Evolutionary conservation across 768 basidiomycete genomes (phyloP).

Genomic region (Phylloporus scabripes): DNA sequence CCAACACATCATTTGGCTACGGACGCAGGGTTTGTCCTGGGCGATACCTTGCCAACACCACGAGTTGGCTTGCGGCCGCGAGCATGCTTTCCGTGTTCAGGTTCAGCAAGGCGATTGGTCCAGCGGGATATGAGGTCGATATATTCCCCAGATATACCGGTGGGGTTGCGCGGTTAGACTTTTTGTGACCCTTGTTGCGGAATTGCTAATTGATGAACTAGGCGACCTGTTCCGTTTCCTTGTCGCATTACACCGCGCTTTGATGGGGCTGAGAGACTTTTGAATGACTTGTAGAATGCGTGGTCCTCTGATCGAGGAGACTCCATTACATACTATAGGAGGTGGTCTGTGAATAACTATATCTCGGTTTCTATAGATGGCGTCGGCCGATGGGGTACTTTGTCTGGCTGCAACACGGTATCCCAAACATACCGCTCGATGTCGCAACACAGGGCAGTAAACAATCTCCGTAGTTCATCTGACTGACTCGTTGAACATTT

Average conservation of each 20-base stretch:
- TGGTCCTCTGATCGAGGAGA: no score
- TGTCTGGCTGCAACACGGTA: no score
- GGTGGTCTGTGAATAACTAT: no score
- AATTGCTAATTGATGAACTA: background rate
- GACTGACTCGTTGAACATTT: no score
- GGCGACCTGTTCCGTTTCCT: constrained; percentile 13
- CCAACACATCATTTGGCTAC: constrained; percentile 30
- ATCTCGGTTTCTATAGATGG: no score
- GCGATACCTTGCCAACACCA: constrained; percentile 14
- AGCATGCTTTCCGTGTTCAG: constrained; percentile 18
- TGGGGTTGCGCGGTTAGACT: constrained; percentile 14
- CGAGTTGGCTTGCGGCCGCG: constrained; percentile 17
- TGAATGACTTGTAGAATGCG: background rate
- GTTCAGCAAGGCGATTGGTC: constrained; percentile 19
- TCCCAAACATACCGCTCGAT: no score
- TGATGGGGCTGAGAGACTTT: constrained; percentile 15
- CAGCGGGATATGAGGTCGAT: constrained; percentile 20
- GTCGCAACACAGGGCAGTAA: no score
- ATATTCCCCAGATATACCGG: constrained; percentile 17
- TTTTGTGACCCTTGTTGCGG: background rate
- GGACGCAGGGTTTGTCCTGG: constrained; percentile 27
- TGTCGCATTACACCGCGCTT: constrained; percentile 20
- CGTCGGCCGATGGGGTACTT: no score
- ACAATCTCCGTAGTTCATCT: no score
- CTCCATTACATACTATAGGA: no score